Base-by-base conservation (phyloP, 805 yeast species). In the Yarrowia bubula region DNA sequence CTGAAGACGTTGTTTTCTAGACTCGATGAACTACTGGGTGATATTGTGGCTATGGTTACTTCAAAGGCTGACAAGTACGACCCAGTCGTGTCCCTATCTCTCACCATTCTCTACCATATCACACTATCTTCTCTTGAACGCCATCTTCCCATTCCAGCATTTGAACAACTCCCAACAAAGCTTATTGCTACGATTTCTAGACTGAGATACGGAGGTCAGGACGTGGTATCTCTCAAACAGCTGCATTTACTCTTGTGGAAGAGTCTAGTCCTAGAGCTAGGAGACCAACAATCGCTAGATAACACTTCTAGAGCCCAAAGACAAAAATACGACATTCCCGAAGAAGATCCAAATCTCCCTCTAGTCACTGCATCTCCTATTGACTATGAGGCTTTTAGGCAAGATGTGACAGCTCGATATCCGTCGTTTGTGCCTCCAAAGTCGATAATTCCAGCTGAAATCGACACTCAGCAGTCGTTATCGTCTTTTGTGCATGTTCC, bases 301-400 rank as follows among this genome's bases (percentile, higher is more conserved):
- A 67, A 75, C 15, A 79, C 86, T 8, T 85, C 87, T 69, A 71
- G 75, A 2, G 83, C 78, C 68, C 74, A 87, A 22, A 73, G 78
- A 35, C 70, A 76, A 35, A 78, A 77, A 48, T 83, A 80, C 71
- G 78, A 77, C n/a, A 61, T 76, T 31, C 68, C 70, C n/a, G 69
- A 18, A 2, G 69, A 73, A 1, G 66, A 72, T 46, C 65, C 73
- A 70, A 53, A 73, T 4, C 28, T 28, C 3, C 61, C 61, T 1
- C 4, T 55, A 72, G 58, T 76, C 81, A 57, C 80, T 0, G 86
- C 92, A 9, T 86, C 96, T 0, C 96, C 97, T 0, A 75, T 90
- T n/a, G 96, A 92, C 69, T 93, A 90, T 72, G 86, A 85, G 71
- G 85, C 89, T 7, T 92, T 89, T 71, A 80, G 91, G 67, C 89